These are phyloP conservation scores for Yamadazyma conglobata DNA, from an alignment of 1,139 yeast genomes.

Conservation along the genomic window DNA sequence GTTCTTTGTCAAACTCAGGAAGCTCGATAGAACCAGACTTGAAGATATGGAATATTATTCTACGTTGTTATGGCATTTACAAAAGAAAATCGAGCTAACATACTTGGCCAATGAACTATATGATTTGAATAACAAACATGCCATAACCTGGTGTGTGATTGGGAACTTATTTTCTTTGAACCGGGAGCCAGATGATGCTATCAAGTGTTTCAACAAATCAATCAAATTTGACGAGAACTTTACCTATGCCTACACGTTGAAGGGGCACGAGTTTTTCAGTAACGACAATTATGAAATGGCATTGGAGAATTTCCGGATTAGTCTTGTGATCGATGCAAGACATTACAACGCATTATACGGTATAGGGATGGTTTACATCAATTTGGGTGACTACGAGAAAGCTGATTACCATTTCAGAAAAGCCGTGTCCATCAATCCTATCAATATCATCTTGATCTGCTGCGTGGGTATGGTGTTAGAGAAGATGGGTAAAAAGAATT, in stretches of 20 bases:
- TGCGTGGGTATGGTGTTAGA: conserved; percentile 95
- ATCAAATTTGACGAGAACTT: conserved; percentile 65
- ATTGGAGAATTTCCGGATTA: conserved; percentile 74
- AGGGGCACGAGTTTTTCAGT: conserved; percentile 89
- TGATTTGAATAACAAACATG: conserved; percentile 59
- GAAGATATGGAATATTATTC: conserved; percentile 91
- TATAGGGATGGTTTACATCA: conserved; percentile 89
- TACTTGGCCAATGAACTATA: conserved; percentile 78
- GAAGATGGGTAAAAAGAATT: conserved; percentile 60
- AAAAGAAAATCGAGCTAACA: conserved; percentile 76
- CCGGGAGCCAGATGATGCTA: conserved; percentile 87
- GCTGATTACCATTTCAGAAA: conserved; percentile 87
- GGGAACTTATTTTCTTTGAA: conserved; percentile 86
- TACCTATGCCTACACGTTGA: conserved; percentile 87
- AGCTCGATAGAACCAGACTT: conserved; percentile 71
- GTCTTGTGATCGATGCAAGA: conserved; percentile 71
- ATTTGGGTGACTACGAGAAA: conserved; percentile 76
- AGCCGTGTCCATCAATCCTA: conserved; percentile 87
- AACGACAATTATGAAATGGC: conserved; percentile 93
- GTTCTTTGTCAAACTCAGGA: conserved; percentile 61
- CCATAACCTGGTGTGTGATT: conserved; percentile 89
- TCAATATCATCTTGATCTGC: conserved; percentile 83
- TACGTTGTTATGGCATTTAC: conserved; percentile 89
- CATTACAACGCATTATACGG: conserved; percentile 97
- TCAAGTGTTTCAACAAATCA: conserved; percentile 82